A percentile compares a stretch with the other conserved stretches of the same genome.
Conservation (phyloP, 2,329 filamentous ascomycete genomes). For the Emmonsiellopsis sp. region DNA sequence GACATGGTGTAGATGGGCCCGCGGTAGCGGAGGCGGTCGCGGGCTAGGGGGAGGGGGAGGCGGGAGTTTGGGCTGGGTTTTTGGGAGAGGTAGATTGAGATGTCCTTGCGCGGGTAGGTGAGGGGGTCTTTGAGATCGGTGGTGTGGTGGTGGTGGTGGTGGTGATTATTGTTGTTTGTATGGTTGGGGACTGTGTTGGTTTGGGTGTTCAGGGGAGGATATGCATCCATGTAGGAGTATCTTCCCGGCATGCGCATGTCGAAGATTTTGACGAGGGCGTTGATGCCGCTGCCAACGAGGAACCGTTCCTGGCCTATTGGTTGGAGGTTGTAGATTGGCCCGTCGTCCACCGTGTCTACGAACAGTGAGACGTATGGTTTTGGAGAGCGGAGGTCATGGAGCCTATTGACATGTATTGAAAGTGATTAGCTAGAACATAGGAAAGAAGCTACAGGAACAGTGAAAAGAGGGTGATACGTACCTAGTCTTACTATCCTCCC, state of each 20-base stretch:
- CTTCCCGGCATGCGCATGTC: constrained; percentile 43
- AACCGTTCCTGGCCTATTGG: constrained; percentile 49
- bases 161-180: background rate
- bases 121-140: constrained; percentile 5
- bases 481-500: constrained; percentile 47
- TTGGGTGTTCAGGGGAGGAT: constrained; percentile 7
- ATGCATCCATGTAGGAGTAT: constrained; percentile 25
- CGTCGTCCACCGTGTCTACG: constrained; percentile 48
- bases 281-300: constrained; percentile 47
- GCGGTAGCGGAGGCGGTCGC: constrained; percentile 26
- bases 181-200: background rate
- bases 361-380: constrained; percentile 41
- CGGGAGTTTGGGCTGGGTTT: constrained; percentile 11
- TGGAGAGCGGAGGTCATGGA: constrained; percentile 53
- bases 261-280: constrained; percentile 54
- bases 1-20: constrained; percentile 38
- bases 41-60: constrained; percentile 8
- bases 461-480: constrained; percentile 12
- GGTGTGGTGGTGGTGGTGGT: constrained; percentile 1
- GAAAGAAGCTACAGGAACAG: background rate
- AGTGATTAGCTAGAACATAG: background rate
- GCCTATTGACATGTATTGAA: constrained; percentile 22
- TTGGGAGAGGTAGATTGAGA: constrained; percentile 36
- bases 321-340: constrained; percentile 50
- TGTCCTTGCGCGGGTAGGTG: constrained; percentile 20